A percentile compares a stretch with the other conserved stretches of the same genome.
phyloP scores from a whole-genome alignment of 2,329 filamentous ascomycete species.

The Aspergillus fructus region DNA sequence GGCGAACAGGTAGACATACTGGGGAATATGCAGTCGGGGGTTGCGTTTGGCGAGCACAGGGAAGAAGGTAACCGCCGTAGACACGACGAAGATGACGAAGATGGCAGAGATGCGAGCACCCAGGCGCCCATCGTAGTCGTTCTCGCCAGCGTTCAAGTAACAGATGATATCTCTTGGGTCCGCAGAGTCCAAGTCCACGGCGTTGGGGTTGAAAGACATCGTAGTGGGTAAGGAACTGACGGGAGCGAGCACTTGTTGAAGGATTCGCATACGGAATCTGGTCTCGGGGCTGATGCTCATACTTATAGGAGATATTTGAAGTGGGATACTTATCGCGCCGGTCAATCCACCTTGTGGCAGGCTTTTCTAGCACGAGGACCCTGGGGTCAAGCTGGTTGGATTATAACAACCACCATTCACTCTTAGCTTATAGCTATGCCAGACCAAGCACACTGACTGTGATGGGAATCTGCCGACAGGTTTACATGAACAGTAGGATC shows the following conservation, averaged over 20 bases:
- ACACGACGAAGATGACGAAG: slow-evolving; percentile 14
- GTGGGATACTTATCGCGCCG: not conserved
- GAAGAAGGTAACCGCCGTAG: slow-evolving; percentile 14
- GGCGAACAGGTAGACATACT: slow-evolving; percentile 14
- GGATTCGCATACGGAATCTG: not conserved
- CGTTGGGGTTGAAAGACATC: slow-evolving; percentile 12
- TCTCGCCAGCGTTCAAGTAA: slow-evolving; percentile 8
- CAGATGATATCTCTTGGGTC: slow-evolving; percentile 11
- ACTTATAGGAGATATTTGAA: not conserved
- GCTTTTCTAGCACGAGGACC: not conserved
- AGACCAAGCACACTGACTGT: too few species aligned
- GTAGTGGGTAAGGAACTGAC: not conserved
- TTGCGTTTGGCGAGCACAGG: slow-evolving; percentile 13
- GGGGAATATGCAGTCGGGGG: slow-evolving; percentile 9
- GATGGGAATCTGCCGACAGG: too few species aligned
- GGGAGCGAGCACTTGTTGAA: not conserved
- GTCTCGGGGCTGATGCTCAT: not conserved
- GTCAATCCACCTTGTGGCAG: not conserved
- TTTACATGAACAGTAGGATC: too few species aligned
- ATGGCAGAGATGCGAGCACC: slow-evolving; percentile 15
- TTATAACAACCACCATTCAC: too few species aligned
- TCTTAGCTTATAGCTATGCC: too few species aligned
- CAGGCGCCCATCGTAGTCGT: slow-evolving; percentile 14
- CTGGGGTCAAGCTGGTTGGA: not conserved
- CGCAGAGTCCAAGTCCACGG: slow-evolving; percentile 11